Evolutionary conservation across 495 filamentous ascomycete species (phyloP), one percentile per base, ranked within the genome.

Genomic region (Neurospora sp.): DNA sequence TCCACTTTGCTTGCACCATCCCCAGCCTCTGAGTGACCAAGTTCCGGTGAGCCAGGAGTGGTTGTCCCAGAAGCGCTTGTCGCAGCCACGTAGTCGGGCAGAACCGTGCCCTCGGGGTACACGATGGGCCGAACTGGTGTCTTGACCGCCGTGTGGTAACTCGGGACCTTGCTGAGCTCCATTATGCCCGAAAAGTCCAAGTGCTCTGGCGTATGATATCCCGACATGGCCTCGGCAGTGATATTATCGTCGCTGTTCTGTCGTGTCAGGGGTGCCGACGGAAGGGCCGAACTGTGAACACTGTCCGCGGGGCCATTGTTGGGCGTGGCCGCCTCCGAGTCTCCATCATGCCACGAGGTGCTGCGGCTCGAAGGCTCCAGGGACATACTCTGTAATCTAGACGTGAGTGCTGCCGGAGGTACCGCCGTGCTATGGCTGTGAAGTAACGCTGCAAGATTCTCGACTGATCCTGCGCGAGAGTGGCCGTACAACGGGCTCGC

Each of bases 401-500:
- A 86, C 53, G 90, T 88, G 61, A 94, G 82, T 14, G 86, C 89
- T 6, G 87, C 89, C 42, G 86, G 87, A 6, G 90, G 82, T 1
- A 92, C 85, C 4, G 83, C 84, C 71, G 73, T 53, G 44, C 88
- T 86, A 65, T 65, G 53, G 37, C 74, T 76, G 71, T 83, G 76
- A 35, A 80, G 72, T 61, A 87, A 70, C 8, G 81, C 77, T 18
- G 88, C 83, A 65, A 97, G 83, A 75, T 97, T 94, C 74, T 99
- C 95, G 4, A 85, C 74, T 6, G 95, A 98, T 37, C 90, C 89
- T 35, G 89, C 88, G 42, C 92, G 89, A 44, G 94, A 97, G 39
- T 92, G 90, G 31, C 84, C 84, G 73, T 88, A 90, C 71, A 92
- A 89, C 0, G 96, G 96, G 2, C 93, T 97, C 74, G 86, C 91